Evolutionary conservation across 768 basidiomycete genomes (phyloP).

Genomic region (Suillus variegatus): DNA sequence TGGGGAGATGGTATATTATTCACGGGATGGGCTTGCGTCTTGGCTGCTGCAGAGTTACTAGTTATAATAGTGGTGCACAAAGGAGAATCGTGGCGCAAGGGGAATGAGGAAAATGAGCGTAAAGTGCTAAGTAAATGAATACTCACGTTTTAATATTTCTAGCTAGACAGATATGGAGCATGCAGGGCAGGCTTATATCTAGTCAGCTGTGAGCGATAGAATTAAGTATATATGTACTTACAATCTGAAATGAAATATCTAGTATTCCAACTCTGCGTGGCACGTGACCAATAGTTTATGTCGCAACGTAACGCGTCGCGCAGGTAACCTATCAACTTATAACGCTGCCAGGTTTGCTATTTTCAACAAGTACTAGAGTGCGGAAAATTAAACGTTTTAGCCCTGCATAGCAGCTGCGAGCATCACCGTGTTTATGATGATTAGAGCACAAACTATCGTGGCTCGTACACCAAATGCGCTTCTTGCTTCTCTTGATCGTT

Average conservation of each 20-base stretch:
- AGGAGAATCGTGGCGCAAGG: slow-evolving; percentile 60
- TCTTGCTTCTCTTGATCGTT: slow-evolving; percentile 1
- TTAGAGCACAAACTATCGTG: background rate
- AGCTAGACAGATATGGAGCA: background rate
- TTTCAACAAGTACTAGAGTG: background rate
- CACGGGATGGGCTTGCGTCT: slow-evolving; percentile 60
- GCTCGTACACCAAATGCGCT: slow-evolving; percentile 6
- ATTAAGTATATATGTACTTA: background rate
- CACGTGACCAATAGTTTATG: background rate
- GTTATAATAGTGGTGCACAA: slow-evolving; percentile 62
- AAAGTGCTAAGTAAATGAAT: slow-evolving; percentile 8
- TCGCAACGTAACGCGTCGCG: background rate
- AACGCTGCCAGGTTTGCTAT: background rate
- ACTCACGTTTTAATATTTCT: background rate
- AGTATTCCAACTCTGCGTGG: background rate
- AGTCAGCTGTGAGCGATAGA: background rate
- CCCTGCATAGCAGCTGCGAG: background rate
- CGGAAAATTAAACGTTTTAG: background rate
- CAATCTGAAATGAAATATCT: background rate
- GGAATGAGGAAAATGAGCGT: slow-evolving; percentile 43
- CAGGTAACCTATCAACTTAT: background rate
- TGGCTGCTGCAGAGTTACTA: slow-evolving; percentile 53
- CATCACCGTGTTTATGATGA: background rate
- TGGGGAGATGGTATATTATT: slow-evolving; percentile 84
- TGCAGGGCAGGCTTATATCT: background rate